Evolutionary conservation across 768 basidiomycete species (phyloP).

Genomic region (Boletus speciosus): DNA sequence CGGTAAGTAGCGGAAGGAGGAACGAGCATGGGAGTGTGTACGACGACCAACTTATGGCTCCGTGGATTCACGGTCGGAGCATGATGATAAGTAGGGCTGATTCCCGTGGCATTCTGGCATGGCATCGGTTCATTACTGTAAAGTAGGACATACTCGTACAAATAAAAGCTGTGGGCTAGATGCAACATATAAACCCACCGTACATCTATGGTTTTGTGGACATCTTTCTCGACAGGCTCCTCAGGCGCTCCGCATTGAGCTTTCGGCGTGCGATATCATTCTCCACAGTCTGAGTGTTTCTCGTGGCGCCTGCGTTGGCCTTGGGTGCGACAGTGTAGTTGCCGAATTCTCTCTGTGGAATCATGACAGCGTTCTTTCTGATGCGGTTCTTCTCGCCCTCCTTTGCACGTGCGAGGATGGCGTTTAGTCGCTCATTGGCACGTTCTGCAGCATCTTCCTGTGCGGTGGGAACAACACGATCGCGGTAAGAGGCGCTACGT

Average conservation of each 20-base stretch:
- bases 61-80: neutral
- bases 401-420: conserved; percentile 65
- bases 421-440: conserved; percentile 55
- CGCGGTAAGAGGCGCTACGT: conserved; percentile 76
- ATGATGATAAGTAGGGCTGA: neutral
- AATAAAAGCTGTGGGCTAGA: neutral
- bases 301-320: conserved; percentile 48
- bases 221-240: conserved; percentile 53
- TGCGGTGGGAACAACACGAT: conserved; percentile 63
- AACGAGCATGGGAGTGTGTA: neutral
- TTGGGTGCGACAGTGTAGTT: conserved; percentile 80
- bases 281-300: conserved; percentile 60
- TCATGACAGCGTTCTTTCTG: conserved; percentile 77
- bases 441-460: conserved; percentile 38
- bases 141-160: conserved; percentile 4
- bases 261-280: conserved; percentile 70
- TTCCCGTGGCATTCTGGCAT: neutral
- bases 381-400: conserved; percentile 66
- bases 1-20: neutral
- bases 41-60: neutral
- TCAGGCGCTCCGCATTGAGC: conserved; percentile 71
- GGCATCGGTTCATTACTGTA: neutral
- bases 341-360: conserved; percentile 72
- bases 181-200: neutral
- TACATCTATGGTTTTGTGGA: conserved; percentile 24